Percentiles rank a stretch among this genome's conserved stretches.
These are phyloP conservation scores for Sporobolomyces roseus DNA, from an alignment of 768 basidiomycete genomes.

Conservation along the genomic window DNA sequence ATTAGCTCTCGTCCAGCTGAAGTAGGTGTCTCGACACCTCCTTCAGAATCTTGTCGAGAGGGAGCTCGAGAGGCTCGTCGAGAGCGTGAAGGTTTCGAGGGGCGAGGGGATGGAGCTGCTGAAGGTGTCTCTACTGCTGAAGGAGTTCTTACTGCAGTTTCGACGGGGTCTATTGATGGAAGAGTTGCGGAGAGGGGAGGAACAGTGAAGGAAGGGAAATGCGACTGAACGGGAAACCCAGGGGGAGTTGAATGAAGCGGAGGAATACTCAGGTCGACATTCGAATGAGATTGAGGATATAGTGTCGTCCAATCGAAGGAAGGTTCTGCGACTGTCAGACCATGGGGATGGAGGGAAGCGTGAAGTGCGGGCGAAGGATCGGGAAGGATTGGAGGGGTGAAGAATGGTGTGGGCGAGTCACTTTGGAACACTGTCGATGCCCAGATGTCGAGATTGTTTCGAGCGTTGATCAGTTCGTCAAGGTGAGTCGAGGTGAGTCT, in stretches of 20 bases:
- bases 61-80: conserved; percentile 5
- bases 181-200: too few species aligned
- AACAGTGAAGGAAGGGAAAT: too few species aligned
- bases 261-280: neutral
- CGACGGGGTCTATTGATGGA: neutral
- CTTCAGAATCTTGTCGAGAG: neutral
- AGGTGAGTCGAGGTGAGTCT: neutral
- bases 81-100: neutral
- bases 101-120: neutral
- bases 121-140: neutral
- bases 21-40: neutral
- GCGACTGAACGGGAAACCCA: too few species aligned
- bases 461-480: conserved; percentile 25
- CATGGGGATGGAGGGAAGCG: neutral
- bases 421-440: conserved; percentile 9
- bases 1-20: neutral
- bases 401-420: neutral
- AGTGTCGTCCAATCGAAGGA: conserved; percentile 26
- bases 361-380: neutral
- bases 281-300: conserved; percentile 7
- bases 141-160: too few species aligned
- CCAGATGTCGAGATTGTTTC: conserved; percentile 24
- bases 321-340: too few species aligned
- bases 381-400: neutral
- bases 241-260: neutral